Evolutionary conservation across 768 basidiomycete genomes (phyloP).

Genomic region (Imleria badia): DNA sequence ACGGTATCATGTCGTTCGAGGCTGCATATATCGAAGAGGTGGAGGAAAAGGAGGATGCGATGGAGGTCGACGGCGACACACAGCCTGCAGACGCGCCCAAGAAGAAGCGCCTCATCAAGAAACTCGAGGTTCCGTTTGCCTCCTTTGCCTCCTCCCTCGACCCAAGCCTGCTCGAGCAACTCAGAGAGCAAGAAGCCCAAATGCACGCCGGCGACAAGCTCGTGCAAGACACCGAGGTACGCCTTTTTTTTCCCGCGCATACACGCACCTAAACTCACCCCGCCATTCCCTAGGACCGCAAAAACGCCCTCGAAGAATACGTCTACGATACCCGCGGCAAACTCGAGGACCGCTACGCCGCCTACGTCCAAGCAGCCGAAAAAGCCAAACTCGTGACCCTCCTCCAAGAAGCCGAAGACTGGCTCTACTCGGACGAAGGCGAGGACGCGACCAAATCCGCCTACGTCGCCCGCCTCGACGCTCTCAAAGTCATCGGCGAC

Average conservation of each 20-base stretch:
- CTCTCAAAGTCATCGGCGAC: constrained; percentile 83
- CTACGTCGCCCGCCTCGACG: constrained; percentile 83
- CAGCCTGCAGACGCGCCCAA: constrained; percentile 47
- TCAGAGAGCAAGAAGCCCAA: constrained; percentile 80
- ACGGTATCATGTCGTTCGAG: constrained; percentile 89
- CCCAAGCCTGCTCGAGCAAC: constrained; percentile 56
- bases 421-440: constrained; percentile 96
- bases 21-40: constrained; percentile 79
- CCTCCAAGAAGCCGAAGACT: constrained; percentile 84
- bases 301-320: constrained; percentile 98
- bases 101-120: constrained; percentile 84
- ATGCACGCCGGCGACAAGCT: constrained; percentile 94
- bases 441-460: constrained; percentile 95
- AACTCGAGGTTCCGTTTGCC: constrained; percentile 78
- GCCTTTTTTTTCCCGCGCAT: constrained; percentile 21
- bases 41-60: constrained; percentile 77
- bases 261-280: neutral
- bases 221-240: constrained; percentile 94
- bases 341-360: constrained; percentile 83
- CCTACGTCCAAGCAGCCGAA: constrained; percentile 73
- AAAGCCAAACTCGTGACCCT: constrained; percentile 72
- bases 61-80: constrained; percentile 64
- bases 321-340: constrained; percentile 94
- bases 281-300: constrained; percentile 66
- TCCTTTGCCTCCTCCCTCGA: constrained; percentile 65